Percentiles rank a stretch among this genome's conserved stretches.
Evolutionary conservation across 1,284 basidiomycete genomes (phyloP).

Genomic region (Puccinia hordei): DNA sequence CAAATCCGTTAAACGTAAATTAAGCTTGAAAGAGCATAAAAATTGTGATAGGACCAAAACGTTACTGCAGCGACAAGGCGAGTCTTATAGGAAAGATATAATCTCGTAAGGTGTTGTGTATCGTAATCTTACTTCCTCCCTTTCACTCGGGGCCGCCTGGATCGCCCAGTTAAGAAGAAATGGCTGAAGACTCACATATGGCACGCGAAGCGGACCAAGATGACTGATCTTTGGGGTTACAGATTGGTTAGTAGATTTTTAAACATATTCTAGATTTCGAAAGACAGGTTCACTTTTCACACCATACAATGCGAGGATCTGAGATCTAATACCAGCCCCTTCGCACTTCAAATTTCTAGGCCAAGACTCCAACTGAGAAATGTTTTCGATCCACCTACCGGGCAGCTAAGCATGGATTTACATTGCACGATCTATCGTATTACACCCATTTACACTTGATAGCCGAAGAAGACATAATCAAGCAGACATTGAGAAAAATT

Average conservation of each 20-base stretch:
- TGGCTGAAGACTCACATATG: constrained; percentile 93
- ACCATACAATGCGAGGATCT: background rate
- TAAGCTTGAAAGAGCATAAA: constrained; percentile 28
- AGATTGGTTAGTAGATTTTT: constrained; percentile 66
- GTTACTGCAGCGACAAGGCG: constrained; percentile 36
- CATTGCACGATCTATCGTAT: constrained; percentile 85
- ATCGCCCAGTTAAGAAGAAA: constrained; percentile 66
- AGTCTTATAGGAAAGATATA: background rate
- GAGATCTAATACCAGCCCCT: background rate
- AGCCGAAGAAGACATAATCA: constrained; percentile 67
- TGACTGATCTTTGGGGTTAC: constrained; percentile 86
- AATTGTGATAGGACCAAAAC: constrained; percentile 18
- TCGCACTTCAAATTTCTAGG: constrained; percentile 61
- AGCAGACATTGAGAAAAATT: constrained; percentile 63
- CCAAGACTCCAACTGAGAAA: constrained; percentile 81
- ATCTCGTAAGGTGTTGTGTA: no score
- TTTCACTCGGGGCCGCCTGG: no score
- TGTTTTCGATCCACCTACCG: constrained; percentile 83
- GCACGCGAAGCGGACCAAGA: constrained; percentile 91
- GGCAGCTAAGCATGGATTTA: constrained; percentile 74
- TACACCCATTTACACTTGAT: constrained; percentile 72
- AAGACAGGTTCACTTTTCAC: background rate
- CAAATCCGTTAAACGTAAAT: constrained; percentile 32
- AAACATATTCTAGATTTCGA: no score
- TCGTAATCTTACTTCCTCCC: background rate